Evolutionary conservation across 2,329 filamentous ascomycete genomes (phyloP).

Genomic region (Ceratocystis harringtonii): DNA sequence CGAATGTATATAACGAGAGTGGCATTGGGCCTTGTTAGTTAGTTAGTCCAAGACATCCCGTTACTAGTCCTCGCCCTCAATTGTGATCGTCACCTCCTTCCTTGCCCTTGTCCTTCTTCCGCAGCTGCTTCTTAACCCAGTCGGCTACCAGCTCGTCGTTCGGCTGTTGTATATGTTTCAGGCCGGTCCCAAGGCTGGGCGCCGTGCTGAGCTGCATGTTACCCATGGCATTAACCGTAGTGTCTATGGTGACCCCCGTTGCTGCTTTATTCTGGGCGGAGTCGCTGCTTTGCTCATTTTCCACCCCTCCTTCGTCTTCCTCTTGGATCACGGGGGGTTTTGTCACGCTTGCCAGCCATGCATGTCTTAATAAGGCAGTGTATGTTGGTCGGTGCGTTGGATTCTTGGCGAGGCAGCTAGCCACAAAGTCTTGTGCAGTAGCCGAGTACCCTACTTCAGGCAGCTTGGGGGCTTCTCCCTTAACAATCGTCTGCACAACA

Average conservation of each 20-base stretch:
- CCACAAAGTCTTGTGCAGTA: conserved; percentile 71
- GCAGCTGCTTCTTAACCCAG: conserved; percentile 65
- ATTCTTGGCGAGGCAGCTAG: conserved; percentile 80
- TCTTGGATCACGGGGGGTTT: conserved; percentile 63
- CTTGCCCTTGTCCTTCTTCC: conserved; percentile 34
- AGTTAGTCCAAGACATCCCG: too few relatives aligned
- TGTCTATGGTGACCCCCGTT: not conserved
- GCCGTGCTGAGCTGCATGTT: not conserved
- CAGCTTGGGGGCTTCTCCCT: conserved; percentile 84
- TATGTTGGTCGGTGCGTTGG: conserved; percentile 90
- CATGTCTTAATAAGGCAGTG: conserved; percentile 71
- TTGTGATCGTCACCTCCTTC: not conserved
- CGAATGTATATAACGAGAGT: too few relatives aligned
- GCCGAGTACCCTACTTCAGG: conserved; percentile 66
- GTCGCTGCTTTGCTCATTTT: conserved; percentile 18
- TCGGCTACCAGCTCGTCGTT: conserved; percentile 67
- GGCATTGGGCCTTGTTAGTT: too few relatives aligned
- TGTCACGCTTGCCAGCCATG: conserved; percentile 65
- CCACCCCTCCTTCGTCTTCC: conserved; percentile 47
- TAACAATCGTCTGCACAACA: conserved; percentile 68
- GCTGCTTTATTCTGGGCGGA: not conserved
- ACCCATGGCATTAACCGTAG: not conserved
- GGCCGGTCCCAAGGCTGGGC: not conserved
- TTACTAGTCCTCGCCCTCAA: not conserved
- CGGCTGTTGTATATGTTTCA: conserved; percentile 27